Conservation (phyloP, 179 eudicot species). For the Silene vulgaris region DNA sequence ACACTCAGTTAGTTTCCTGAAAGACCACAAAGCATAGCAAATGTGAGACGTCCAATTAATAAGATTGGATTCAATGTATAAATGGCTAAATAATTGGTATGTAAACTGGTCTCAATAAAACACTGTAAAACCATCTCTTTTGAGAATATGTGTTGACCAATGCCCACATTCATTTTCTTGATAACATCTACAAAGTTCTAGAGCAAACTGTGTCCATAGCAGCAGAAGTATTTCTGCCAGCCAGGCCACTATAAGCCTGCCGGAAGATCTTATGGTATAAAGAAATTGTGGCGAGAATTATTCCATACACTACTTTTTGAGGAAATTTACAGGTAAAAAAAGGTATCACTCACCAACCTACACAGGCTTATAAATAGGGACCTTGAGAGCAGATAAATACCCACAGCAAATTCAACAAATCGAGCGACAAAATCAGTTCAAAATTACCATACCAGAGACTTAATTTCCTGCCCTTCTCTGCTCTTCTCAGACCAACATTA, state of each 20-base stretch:
- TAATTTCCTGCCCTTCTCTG: neutral
- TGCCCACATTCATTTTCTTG: neutral
- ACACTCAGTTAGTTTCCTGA: neutral
- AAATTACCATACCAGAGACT: neutral
- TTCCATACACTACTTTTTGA: conserved; percentile 16
- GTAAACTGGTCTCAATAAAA: no score
- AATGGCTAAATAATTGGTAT: no score
- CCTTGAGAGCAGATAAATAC: conserved; percentile 6
- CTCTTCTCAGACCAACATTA: conserved; percentile 10
- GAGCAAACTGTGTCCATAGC: neutral
- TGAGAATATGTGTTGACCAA: no score
- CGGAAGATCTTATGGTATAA: conserved; percentile 19
- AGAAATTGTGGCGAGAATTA: conserved; percentile 22
- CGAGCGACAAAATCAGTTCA: neutral
- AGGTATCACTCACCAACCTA: conserved; percentile 6
- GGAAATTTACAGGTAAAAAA: conserved; percentile 4
- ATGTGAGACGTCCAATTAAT: no score
- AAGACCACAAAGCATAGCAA: no score
- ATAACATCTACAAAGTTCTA: neutral
- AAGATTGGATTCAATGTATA: no score
- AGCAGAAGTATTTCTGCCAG: neutral
- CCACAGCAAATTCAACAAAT: conserved; percentile 14
- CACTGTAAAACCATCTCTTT: no score
- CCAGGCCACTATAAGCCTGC: conserved; percentile 17
- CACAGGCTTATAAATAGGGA: conserved; percentile 25